Base-by-base conservation (phyloP, 495 filamentous ascomycete species). In the Penicillium paradoxum region DNA sequence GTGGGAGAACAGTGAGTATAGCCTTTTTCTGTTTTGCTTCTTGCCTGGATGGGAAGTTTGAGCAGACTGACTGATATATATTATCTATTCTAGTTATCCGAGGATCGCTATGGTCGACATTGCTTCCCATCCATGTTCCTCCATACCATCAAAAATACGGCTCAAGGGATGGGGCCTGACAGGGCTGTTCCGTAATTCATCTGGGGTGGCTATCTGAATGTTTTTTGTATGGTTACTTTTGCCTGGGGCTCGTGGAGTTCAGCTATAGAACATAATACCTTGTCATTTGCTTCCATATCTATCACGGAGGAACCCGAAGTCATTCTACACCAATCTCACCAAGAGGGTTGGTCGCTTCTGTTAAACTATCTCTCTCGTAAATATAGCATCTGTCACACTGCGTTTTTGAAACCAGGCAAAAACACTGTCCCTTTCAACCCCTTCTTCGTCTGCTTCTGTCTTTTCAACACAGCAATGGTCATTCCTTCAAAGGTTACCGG, bases 41-140 rank as follows among this genome's bases (percentile, higher is more conserved):
- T n/a, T n/a, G n/a, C n/a, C n/a, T n/a, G n/a, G n/a, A 4, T 24
- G 27, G 18, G 17, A 4, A 21, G 11, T 27, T 27, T 27, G 24
- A 3, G 24, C 3, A 7, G 24, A 27, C 7, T 22, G 17, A 14
- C 44, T 32, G 8, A 37, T 14, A 3, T 33, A 4, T 49, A 27
- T 7, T 3, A n/a, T n/a, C 7, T 44, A 4, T 44, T 40, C 7
- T 18, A 32, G 38, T 14, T 37, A 56, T 21, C 25, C 1, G 60
- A 61, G 40, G 24, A 34, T 36, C 51, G 34, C 19, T 60, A 52
- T 41, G 60, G 60, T n/a, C 53, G 64, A 18, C 64, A 62, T 59
- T 66, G 61, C 17, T 64, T 62, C 21, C 61, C 61, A 6, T 64
- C 56, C 2, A 62, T 66, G 55, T 66, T 64, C 25, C 53, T 62